Evolutionary conservation across 768 basidiomycete species (phyloP), one percentile per base, ranked within the genome.

Genomic region (Tylopilus sp.): DNA sequence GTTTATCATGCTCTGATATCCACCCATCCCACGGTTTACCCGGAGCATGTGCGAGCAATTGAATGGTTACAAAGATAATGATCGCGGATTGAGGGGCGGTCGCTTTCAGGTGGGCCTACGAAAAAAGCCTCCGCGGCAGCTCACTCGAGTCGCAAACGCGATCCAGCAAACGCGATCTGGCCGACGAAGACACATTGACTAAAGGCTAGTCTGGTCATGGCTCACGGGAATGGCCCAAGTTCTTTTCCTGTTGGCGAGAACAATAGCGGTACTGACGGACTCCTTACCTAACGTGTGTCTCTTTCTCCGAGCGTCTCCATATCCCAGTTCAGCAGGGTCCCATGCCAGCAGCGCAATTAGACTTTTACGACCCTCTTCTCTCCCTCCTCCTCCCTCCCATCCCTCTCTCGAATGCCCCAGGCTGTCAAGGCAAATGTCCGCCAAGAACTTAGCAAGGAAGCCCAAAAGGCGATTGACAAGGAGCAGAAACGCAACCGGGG

Each of bases 401-500:
- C 25, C 30, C 21, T 19, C 24, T 48, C 36, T n/a, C 24, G 17
- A 37, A 83, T 82, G 81, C 79, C 81, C 24, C 79, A 77, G 69
- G 74, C 77, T 30, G 63, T 72, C 41, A 76, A 79, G 59, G 75
- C 74, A 56, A 80, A 78, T 63, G 54, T 57, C n/a, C 71, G 71
- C 38, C 61, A 69, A 38, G 67, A 69, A 22, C 48, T 49, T 8
- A 57, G 29, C 29, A 69, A 56, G 48, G 69, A 72, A 28, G 60
- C 62, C 13, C 81, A 80, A 55, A 77, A 77, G 44, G 75, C 77
- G 16, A 79, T 82, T 49, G 84, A 85, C 60, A 85, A 85, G 64
- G 84, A 85, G 72, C 77, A 81, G 9, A 85, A 85, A 62, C 74
- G 84, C 36, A 82, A 82, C 3, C 72, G 82, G 59, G 83, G 83